Evolutionary conservation across 306 rosid species (phyloP), one percentile per base, ranked within the genome.

Genomic region (Gleditsia sinensis): DNA sequence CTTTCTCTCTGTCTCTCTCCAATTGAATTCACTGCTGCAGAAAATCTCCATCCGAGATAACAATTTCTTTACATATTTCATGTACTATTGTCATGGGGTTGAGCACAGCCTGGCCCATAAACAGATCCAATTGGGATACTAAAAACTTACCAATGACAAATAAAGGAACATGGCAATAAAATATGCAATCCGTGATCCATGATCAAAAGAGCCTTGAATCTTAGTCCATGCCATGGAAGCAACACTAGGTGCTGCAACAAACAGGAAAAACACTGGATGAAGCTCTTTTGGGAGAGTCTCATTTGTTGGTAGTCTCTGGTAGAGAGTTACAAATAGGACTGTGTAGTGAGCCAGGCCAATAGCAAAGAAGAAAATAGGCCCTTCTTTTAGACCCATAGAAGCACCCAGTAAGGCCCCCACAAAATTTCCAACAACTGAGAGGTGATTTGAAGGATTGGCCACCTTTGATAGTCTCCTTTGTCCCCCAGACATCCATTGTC

Each of bases 401-500:
- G 98, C 96, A 32, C 98, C 98, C 7, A 89, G 72, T 43, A 94
- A 81, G 1, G 98, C 96, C 54, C 98, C 97, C 1, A 91, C 97
- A 86, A 94, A 94, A 67, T 91, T 94, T 14, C 98, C 97, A 36
- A 91, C 92, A 53, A 94, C 4, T 7, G 98, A 83, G 34, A 94
- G 84, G 67, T 94, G 96, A 62, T 94, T 94, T 20, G 91, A 84
- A 57, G 98, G 98, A 60, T 94, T 94, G 0, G 96, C 97, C 72
- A 94, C 98, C 58, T 84, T 89, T 17, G 97, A 94, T 9, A 93
- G 91, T 79, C 98, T 82, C 66, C 94, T 81, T 54, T 85, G 96
- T 3, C 97, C 97, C 19, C 97, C 97, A 6, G 97, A 93, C 98
- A 93, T 93, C 98, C 98, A 93, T 51, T 93, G 98, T 79, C 98